These are phyloP conservation scores for Marasmius fiardii DNA, from an alignment of 1,284 basidiomycete genomes.

Conservation along the genomic window DNA sequence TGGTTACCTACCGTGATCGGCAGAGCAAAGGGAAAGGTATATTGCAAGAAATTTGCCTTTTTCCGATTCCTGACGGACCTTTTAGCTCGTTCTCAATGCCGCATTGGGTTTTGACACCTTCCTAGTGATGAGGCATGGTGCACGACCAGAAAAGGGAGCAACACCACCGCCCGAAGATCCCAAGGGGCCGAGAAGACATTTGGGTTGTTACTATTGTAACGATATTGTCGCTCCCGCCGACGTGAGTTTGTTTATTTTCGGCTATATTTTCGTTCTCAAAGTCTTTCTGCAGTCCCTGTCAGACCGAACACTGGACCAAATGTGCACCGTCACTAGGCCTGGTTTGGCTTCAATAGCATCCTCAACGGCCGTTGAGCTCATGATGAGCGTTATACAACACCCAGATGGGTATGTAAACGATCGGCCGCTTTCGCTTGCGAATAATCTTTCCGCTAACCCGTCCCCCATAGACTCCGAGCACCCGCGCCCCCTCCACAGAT, in stretches of 20 bases:
- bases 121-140: conserved; percentile 95
- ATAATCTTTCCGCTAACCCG: conserved; percentile 1
- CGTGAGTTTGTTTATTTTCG: conserved; percentile 44
- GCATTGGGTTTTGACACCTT: conserved; percentile 96
- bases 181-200: conserved; percentile 27
- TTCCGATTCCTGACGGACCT: not conserved
- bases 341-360: conserved; percentile 92
- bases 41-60: conserved; percentile 12
- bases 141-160: conserved; percentile 40
- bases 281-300: conserved; percentile 68
- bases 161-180: conserved; percentile 10
- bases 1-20: conserved; percentile 94
- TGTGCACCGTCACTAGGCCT: conserved; percentile 99
- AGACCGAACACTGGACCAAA: conserved; percentile 95
- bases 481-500: conserved; percentile 56
- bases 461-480: conserved; percentile 51
- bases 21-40: conserved; percentile 78
- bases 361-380: conserved; percentile 88
- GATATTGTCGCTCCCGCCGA: conserved; percentile 96
- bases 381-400: conserved; percentile 89
- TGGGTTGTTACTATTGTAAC: conserved; percentile 98
- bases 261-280: not conserved
- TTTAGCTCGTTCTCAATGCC: conserved; percentile 88
- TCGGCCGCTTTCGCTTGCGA: not conserved
- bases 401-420: conserved; percentile 66